These are phyloP conservation scores for Ceratobasidium sp. DNA, from an alignment of 1,284 basidiomycete species.

Conservation along the genomic window DNA sequence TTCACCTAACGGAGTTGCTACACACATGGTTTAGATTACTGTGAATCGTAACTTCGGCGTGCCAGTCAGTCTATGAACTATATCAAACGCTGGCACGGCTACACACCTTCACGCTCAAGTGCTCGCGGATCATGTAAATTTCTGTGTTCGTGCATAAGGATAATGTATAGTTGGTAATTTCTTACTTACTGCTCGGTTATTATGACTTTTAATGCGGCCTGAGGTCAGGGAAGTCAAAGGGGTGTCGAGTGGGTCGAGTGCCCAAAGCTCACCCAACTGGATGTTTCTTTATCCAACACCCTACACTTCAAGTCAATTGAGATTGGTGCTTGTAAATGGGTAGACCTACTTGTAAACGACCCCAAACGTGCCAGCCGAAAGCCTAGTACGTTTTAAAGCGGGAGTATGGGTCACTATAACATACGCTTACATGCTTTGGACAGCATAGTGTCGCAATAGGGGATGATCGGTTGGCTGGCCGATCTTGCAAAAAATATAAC, in stretches of 20 bases:
- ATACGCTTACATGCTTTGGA: constrained; percentile 30
- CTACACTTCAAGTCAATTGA: not conserved
- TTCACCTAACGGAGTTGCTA: not conserved
- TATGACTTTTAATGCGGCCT: constrained; percentile 36
- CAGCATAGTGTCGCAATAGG: constrained; percentile 18
- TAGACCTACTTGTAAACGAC: constrained; percentile 33
- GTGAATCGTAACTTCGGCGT: constrained; percentile 13
- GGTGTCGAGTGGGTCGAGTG: not conserved
- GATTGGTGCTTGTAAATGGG: not conserved
- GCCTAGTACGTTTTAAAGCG: not conserved
- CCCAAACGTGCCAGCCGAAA: constrained; percentile 35
- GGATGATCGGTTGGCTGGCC: constrained; percentile 34
- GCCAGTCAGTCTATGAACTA: not conserved
- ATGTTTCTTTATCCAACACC: constrained; percentile 30
- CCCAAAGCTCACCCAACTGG: constrained; percentile 11
- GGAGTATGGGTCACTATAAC: not conserved
- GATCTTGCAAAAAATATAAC: constrained; percentile 34
- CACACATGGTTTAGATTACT: constrained; percentile 29
- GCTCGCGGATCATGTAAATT: constrained; percentile 33
- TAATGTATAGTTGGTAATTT: not conserved
- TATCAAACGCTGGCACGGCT: not conserved
- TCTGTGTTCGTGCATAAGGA: not conserved
- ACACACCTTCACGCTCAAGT: constrained; percentile 29
- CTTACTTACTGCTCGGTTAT: constrained; percentile 27
- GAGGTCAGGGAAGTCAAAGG: not conserved